Evolutionary conservation across 2,329 filamentous ascomycete genomes (phyloP), one percentile per base, ranked within the genome.

Genomic region (Colletotrichum zoysiae): DNA sequence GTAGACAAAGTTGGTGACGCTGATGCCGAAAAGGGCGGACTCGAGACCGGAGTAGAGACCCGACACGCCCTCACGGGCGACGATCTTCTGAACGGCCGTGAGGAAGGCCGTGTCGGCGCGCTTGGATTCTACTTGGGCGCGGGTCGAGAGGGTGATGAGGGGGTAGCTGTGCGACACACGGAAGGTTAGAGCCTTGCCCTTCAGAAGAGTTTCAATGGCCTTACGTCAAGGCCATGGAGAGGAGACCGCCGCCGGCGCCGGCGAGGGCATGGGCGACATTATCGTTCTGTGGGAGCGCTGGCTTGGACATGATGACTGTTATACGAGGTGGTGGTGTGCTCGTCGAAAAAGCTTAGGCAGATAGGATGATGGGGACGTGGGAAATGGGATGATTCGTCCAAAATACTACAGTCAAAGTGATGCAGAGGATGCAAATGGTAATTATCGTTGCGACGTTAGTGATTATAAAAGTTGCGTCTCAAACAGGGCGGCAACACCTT

Each of bases 1-100:
- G 88, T 99, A 99, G 59, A 99, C 95, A 81, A 99, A 99, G 86
- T 99, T 99, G 78, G 96, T 99, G 77, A 99, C 92, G 82, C 93
- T 96, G 86, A 99, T 98, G 81, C 96, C 96, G 82, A 99, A 98
- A 57, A 99, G 87, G 63, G 96, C 96, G 74, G 93, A 97, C 82
- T 97, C 94, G 71, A 99, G 90, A 53, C 96, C 96, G 8, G 96
- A 91, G 81, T 98, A 99, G 46, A 99, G 90, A 42, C 96, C 96
- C 2, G 89, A 86, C 68, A 98, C 85, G 77, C 96, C 96, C 84
- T 99, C 96, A 77, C 96, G 93, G 77, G 95, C 92, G 74, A 99
- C 88, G 80, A 99, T 98, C 78, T 91, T 90, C 77, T 91, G 90
- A 73, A 96, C 91, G 42, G 96, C 95, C 76, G 94, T 90, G 77